Conservation (phyloP, 164 flowering plant genomes). For the Litsea cubeba region DNA sequence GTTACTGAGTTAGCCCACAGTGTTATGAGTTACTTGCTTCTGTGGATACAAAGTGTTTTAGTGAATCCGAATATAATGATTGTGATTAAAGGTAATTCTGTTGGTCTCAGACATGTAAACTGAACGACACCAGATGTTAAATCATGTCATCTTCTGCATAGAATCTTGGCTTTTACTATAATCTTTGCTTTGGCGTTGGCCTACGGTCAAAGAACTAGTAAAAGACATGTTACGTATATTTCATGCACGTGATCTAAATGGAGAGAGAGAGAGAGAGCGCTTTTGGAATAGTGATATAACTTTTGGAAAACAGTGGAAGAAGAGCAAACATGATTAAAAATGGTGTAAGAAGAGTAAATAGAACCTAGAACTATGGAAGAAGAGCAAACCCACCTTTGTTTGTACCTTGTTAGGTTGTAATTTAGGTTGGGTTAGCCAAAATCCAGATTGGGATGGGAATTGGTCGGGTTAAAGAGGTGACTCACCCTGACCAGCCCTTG, state of each 20-base stretch:
- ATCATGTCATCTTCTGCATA: neutral
- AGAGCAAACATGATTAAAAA: no score
- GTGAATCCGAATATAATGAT: neutral
- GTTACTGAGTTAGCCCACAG: neutral
- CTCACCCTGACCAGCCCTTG: no score
- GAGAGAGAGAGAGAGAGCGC: neutral
- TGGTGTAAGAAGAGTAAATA: no score
- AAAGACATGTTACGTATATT: neutral
- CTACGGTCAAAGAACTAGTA: neutral
- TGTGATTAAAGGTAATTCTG: neutral
- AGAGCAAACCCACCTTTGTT: no score
- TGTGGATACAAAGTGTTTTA: neutral
- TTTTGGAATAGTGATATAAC: no score
- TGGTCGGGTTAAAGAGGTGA: no score
- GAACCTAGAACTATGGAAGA: no score
- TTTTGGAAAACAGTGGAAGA: no score
- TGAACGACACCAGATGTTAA: neutral
- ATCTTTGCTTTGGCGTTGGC: neutral
- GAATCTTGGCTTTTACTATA: neutral
- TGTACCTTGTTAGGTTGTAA: no score
- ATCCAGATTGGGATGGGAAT: no score
- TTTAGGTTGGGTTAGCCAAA: no score
- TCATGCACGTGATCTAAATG: neutral
- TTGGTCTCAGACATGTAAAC: no score
- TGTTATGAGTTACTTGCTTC: neutral